Evolutionary conservation across 108 stramenopile genomes (phyloP).

Genomic region (Stephanodiscus minutulus): DNA sequence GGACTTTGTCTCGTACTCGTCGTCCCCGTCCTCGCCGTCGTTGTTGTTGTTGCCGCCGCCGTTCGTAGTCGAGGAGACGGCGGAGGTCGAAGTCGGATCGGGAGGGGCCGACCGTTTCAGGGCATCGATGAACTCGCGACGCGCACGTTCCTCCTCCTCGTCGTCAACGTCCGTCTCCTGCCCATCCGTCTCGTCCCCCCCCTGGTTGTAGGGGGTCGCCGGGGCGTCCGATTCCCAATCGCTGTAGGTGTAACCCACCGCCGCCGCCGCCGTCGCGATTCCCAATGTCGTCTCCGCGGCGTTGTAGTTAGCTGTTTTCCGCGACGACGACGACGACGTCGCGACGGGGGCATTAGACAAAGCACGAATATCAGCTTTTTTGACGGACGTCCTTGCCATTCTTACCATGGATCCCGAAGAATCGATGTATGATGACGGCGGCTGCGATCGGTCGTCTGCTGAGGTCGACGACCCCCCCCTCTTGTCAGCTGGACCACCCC

Average conservation of each 20-base stretch:
- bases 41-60: slow-evolving; percentile 18
- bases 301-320: neutral
- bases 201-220: slow-evolving; percentile 25
- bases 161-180: slow-evolving; percentile 47
- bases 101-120: slow-evolving; percentile 58
- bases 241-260: slow-evolving; percentile 55
- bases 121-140: slow-evolving; percentile 82
- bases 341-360: slow-evolving; percentile 22
- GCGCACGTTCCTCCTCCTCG: slow-evolving; percentile 83
- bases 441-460: slow-evolving; percentile 16
- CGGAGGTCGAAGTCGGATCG: slow-evolving; percentile 13
- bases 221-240: slow-evolving; percentile 75
- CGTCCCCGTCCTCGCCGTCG: slow-evolving; percentile 3
- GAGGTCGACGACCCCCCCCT: slow-evolving; percentile 45
- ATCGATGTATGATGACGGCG: slow-evolving; percentile 22
- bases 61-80: slow-evolving; percentile 9
- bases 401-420: slow-evolving; percentile 42
- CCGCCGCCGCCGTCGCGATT: slow-evolving; percentile 20
- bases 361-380: slow-evolving; percentile 16
- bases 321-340: slow-evolving; percentile 22
- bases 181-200: slow-evolving; percentile 30
- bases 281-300: slow-evolving; percentile 3
- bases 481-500: slow-evolving; percentile 27
- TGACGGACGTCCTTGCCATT: slow-evolving; percentile 14
- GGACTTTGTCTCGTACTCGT: slow-evolving; percentile 48